Conservation (phyloP, 2,329 filamentous ascomycete species). For the Colletotrichum trifolii region DNA sequence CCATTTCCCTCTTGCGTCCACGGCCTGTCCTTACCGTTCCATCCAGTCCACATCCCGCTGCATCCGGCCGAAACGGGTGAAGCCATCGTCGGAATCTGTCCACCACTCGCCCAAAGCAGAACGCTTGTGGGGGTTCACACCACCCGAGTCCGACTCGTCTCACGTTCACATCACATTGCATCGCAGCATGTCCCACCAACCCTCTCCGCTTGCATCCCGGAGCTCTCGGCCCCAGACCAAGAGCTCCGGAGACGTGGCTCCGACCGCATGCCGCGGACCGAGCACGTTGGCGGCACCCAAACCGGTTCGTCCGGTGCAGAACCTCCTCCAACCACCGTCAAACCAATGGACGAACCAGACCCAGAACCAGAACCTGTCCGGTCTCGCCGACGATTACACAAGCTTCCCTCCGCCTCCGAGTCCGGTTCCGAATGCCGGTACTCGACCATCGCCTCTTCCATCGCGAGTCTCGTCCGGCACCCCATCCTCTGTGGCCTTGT, state of each 20-base stretch:
- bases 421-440: constrained; percentile 15
- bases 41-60: background rate
- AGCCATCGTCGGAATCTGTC: constrained; percentile 14
- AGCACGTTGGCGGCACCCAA: constrained; percentile 25
- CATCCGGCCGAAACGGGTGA: constrained; percentile 2
- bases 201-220: constrained; percentile 17
- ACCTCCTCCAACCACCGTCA: constrained; percentile 10
- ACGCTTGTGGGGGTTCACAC: constrained; percentile 2
- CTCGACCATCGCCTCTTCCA: background rate
- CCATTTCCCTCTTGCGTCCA: background rate
- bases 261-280: constrained; percentile 1
- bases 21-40: constrained; percentile 32
- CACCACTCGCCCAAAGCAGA: background rate
- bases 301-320: constrained; percentile 21
- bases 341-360: constrained; percentile 17
- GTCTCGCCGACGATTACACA: constrained; percentile 22
- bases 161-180: too few species aligned
- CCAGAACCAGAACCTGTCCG: background rate
- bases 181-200: constrained; percentile 24
- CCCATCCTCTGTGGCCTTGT: background rate
- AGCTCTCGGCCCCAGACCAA: constrained; percentile 18
- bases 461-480: background rate
- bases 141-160: too few species aligned
- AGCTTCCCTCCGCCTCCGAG: constrained; percentile 32
- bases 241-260: constrained; percentile 5